Evolutionary conservation across 2,329 filamentous ascomycete genomes (phyloP).

Genomic region (Daldinia sp.): DNA sequence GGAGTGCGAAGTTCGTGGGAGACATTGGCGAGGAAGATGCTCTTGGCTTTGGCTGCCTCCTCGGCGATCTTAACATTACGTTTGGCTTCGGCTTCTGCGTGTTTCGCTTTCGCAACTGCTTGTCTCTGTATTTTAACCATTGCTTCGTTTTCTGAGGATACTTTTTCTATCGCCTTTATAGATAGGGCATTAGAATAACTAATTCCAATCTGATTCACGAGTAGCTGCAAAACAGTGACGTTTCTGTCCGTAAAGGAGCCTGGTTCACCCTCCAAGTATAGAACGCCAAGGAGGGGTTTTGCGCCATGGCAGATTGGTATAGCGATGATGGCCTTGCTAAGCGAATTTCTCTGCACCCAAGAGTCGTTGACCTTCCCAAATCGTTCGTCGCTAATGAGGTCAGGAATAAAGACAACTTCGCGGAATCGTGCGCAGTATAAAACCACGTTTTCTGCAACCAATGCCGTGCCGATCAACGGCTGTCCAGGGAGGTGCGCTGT

Average conservation of each 20-base stretch:
- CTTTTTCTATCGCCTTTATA: constrained; percentile 77
- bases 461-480: constrained; percentile 69
- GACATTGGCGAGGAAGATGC: constrained; percentile 81
- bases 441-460: constrained; percentile 79
- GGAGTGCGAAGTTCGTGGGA: constrained; percentile 84
- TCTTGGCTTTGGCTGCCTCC: constrained; percentile 83
- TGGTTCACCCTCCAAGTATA: constrained; percentile 78
- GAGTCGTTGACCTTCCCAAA: constrained; percentile 77
- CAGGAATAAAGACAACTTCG: constrained; percentile 77
- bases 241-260: constrained; percentile 81
- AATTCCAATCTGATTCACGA: constrained; percentile 81
- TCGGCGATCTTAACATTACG: constrained; percentile 83
- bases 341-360: constrained; percentile 73
- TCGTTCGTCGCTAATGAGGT: constrained; percentile 77
- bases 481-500: constrained; percentile 72
- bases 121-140: constrained; percentile 82
- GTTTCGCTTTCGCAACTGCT: constrained; percentile 76
- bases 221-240: constrained; percentile 70
- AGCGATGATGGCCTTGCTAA: constrained; percentile 79
- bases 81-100: constrained; percentile 78
- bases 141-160: constrained; percentile 78
- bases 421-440: constrained; percentile 80
- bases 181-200: constrained; percentile 74
- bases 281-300: constrained; percentile 73
- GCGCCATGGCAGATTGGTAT: constrained; percentile 79